These are phyloP conservation scores for Apium graveolens DNA, from an alignment of 129 eudicot genomes.

Conservation along the genomic window DNA sequence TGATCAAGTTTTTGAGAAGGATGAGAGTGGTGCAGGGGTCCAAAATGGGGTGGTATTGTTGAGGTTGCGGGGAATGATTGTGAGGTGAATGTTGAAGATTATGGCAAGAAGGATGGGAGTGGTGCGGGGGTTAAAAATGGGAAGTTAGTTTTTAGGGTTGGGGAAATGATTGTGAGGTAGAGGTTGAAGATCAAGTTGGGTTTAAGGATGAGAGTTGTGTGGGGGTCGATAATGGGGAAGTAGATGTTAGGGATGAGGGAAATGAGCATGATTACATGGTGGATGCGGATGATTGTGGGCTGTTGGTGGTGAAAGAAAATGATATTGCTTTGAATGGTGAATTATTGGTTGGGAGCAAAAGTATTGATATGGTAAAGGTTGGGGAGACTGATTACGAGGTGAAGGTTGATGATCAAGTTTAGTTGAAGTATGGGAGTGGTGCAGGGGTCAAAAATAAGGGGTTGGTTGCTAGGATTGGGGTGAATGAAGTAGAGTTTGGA, in stretches of 20 bases:
- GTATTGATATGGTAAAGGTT: background rate
- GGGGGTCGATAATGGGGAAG: background rate
- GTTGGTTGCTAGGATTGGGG: no score
- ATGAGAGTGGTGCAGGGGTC: background rate
- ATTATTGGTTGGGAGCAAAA: background rate
- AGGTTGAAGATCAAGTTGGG: constrained; percentile 18
- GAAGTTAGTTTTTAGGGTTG: constrained; percentile 17
- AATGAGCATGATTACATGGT: no score
- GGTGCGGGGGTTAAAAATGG: constrained; percentile 11
- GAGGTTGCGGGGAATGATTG: no score
- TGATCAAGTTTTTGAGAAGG: background rate
- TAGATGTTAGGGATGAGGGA: constrained; percentile 10
- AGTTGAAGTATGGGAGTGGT: no score
- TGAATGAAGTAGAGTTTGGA: background rate
- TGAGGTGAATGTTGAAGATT: no score
- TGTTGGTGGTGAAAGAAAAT: constrained; percentile 4
- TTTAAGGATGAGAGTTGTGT: no score
- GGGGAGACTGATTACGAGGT: no score
- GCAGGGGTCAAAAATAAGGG: no score
- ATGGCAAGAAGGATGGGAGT: no score
- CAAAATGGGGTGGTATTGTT: no score
- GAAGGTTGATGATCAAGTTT: no score
- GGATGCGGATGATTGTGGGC: constrained; percentile 15
- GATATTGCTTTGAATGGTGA: constrained; percentile 10
- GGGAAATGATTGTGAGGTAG: constrained; percentile 11